Evolutionary conservation across 148 eudicot species (phyloP), one percentile per base, ranked within the genome.

Genomic region (Arbutus unedo): DNA sequence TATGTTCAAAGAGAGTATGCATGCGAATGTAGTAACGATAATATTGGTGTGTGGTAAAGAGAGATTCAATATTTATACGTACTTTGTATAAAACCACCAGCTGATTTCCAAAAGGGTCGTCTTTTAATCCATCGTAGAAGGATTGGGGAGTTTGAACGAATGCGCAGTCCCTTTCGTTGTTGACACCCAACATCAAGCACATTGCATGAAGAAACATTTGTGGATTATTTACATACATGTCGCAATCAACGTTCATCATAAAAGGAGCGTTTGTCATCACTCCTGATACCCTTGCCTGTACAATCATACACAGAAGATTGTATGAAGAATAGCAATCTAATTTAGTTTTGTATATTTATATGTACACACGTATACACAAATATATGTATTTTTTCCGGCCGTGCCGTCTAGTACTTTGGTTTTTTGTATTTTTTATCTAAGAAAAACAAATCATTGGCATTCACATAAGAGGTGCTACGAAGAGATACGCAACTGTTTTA

Each of bases 231-330:
- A 76, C 81, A 25, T 59, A 81, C 91, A 89, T 89, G 72, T 89
- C 89, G 51, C 89, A 89, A 23, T 89, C 89, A 5, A 89, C 85
- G 62, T 86, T 89, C 67, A 89, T 74, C 80, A 86, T 75, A 62
- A 84, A 48, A 0, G 91, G 87, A 4, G 91, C 91, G 83, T 89
- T 89, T 66, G 91, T 89, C 91, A 89, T 86, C 68, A 84, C 75
- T 62, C 89, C 87, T 6, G 90, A 88, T 0, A 88, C 86, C 84
- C 90, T 79, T 4, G 82, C 62, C 90, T 88, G 84, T 21, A 31
- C 38, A 31, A 31, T 31, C 38, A 31, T 31, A 31, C 38, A 31
- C 38, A 31, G 38, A 31, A 31, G 38, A 31, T 31, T 31, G 38
- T 31, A 1, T 31, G 38, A 31, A 31, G 38, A 31, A 31, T 31